A percentile compares a stretch with the other conserved stretches of the same genome.
phyloP scores from a whole-genome alignment of 2,329 filamentous ascomycete genomes.

The Periglandula ipomoeae region DNA sequence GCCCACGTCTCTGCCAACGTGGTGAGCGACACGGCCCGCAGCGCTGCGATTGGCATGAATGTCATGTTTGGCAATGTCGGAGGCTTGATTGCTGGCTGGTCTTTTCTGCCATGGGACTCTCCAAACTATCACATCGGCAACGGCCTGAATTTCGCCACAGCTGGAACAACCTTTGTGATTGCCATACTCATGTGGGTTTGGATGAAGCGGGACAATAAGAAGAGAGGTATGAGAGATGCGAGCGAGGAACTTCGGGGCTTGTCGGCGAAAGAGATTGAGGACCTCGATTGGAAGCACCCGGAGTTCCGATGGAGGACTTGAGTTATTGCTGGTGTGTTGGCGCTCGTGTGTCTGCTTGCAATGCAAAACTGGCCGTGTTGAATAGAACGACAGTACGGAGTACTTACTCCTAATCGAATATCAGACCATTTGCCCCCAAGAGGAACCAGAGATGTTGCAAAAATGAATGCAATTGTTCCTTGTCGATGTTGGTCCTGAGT shows the following conservation, averaged over 20 bases:
- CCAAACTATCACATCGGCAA: constrained; percentile 64
- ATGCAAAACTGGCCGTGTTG: no score
- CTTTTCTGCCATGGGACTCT: constrained; percentile 51
- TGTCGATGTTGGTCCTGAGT: no score
- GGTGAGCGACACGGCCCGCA: constrained; percentile 59
- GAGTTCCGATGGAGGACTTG: constrained; percentile 46
- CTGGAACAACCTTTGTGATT: constrained; percentile 39
- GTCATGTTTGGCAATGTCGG: constrained; percentile 66
- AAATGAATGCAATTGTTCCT: no score
- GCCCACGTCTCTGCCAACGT: constrained; percentile 63
- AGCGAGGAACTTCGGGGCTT: constrained; percentile 43
- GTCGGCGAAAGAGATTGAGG: constrained; percentile 42
- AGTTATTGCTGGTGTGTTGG: no score
- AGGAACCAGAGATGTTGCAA: no score
- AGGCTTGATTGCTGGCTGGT: constrained; percentile 57
- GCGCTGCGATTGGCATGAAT: constrained; percentile 54
- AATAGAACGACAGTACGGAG: no score
- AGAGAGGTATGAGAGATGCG: constrained; percentile 16
- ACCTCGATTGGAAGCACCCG: constrained; percentile 59
- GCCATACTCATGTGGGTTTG: constrained; percentile 41
- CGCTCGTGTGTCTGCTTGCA: no score
- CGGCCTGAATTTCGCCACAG: constrained; percentile 56
- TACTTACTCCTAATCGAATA: no score
- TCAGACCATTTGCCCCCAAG: no score
- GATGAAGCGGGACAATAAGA: constrained; percentile 53